phyloP scores from a whole-genome alignment of 164 flowering plant genomes.

The Saururus chinensis region DNA sequence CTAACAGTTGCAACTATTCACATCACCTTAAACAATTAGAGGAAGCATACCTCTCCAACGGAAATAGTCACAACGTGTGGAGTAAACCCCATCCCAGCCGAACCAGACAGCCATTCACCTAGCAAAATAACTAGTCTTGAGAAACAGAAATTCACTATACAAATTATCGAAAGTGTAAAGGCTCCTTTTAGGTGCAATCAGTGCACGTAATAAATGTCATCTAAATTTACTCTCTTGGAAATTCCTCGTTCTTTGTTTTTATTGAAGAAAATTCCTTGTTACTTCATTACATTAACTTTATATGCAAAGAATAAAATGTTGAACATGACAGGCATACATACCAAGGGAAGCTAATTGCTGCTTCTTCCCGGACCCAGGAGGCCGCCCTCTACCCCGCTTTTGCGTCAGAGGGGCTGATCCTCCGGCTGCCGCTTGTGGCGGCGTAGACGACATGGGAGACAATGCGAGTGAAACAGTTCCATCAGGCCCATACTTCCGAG shows the following conservation, averaged over 20 bases:
- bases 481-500: constrained; percentile 79
- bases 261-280: too few species aligned
- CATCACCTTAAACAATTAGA: not conserved
- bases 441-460: constrained; percentile 34
- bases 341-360: constrained; percentile 76
- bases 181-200: too few species aligned
- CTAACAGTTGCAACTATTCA: too few species aligned
- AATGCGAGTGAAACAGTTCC: constrained; percentile 53
- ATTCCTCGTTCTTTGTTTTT: too few species aligned
- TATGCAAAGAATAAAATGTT: not conserved
- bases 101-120: constrained; percentile 70
- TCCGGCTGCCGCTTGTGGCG: constrained; percentile 15
- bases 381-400: constrained; percentile 89
- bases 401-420: constrained; percentile 21
- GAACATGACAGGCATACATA: constrained; percentile 11
- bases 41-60: constrained; percentile 66
- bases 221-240: too few species aligned
- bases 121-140: not conserved
- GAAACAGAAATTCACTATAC: too few species aligned
- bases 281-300: not conserved
- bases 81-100: constrained; percentile 83
- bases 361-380: constrained; percentile 80
- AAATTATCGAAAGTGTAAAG: too few species aligned
- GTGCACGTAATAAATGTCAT: too few species aligned
- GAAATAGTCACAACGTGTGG: constrained; percentile 73